Conservation (phyloP, 495 filamentous ascomycete species). For the Schizothecium vesticola region DNA sequence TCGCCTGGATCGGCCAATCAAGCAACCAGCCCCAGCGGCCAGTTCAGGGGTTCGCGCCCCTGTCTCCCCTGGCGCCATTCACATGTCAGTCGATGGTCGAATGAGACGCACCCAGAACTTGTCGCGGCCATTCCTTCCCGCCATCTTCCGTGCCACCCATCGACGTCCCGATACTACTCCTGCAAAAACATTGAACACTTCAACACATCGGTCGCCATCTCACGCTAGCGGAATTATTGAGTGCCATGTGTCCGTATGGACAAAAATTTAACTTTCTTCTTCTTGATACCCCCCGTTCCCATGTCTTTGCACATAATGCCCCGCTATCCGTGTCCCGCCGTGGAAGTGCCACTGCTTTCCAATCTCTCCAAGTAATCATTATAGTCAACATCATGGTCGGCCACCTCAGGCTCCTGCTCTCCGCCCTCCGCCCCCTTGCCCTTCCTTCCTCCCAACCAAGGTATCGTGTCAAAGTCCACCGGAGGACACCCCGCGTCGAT, state of each 20-base stretch:
- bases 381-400: not conserved
- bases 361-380: not conserved
- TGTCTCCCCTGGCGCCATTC: slow-evolving; percentile 26
- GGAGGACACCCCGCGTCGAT: slow-evolving; percentile 10
- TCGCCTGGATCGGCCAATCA: slow-evolving; percentile 18
- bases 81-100: slow-evolving; percentile 32
- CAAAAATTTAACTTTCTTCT: not conserved
- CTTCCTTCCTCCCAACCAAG: slow-evolving; percentile 15
- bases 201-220: no score
- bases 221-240: not conserved
- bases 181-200: not conserved
- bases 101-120: slow-evolving; percentile 4
- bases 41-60: not conserved
- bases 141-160: not conserved
- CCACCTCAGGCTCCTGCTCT: not conserved
- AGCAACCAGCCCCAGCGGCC: not conserved
- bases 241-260: not conserved
- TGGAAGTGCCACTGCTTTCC: not conserved
- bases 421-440: not conserved
- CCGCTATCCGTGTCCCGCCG: not conserved
- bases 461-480: slow-evolving; percentile 21
- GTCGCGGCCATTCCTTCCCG: no score
- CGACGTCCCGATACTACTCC: not conserved
- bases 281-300: not conserved
- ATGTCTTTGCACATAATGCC: not conserved